Percentiles rank a stretch among this genome's conserved stretches.
Evolutionary conservation across 345 rosid species (phyloP).

Genomic region (Angophora floribunda): DNA sequence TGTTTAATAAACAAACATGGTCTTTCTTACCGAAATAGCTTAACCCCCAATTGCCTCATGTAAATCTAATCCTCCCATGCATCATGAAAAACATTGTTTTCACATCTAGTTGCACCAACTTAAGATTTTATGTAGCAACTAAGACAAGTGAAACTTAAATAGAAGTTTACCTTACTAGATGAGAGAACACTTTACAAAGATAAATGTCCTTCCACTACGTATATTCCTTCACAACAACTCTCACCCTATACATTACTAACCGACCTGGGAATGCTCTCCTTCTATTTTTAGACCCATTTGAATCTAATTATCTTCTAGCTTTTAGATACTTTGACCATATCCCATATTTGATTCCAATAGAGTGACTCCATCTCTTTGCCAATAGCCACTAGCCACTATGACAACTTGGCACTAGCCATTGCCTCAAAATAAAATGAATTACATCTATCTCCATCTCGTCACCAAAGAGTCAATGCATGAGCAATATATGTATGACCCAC

Average conservation of each 20-base stretch:
- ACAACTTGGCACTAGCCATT: rapidly evolving
- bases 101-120: not conserved
- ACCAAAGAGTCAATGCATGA: not conserved
- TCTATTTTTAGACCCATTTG: not conserved
- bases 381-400: not conserved
- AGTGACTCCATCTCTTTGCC: not conserved
- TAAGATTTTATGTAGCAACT: not conserved
- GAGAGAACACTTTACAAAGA: too few species aligned
- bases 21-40: too few species aligned
- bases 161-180: rapidly evolving
- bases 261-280: not conserved
- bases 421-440: not conserved
- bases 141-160: not conserved
- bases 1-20: too few species aligned
- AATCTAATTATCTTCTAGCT: not conserved
- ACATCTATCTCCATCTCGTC: not conserved
- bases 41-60: not conserved
- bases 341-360: not conserved
- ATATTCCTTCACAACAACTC: not conserved
- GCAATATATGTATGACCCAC: too few species aligned
- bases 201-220: too few species aligned
- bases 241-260: too few species aligned
- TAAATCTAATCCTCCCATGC: too few species aligned
- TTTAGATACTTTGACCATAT: not conserved
- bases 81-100: not conserved